phyloP scores from a whole-genome alignment of 805 yeast genomes.

The Clavispora asparagi region DNA sequence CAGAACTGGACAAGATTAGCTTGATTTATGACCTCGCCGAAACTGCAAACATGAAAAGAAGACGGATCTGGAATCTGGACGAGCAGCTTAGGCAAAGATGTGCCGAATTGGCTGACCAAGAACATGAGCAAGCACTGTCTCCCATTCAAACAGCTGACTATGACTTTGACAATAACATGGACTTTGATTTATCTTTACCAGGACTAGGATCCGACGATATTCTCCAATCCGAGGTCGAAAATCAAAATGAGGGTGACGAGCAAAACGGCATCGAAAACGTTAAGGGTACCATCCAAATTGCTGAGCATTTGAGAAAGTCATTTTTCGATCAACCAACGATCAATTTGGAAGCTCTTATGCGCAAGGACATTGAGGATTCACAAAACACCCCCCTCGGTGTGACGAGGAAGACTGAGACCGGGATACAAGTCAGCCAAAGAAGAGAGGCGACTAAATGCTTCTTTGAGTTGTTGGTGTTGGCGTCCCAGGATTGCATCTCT shows the following conservation, averaged over 20 bases:
- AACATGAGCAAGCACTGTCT: constrained; percentile 15
- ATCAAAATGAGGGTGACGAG: constrained; percentile 12
- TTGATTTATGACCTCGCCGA: constrained; percentile 30
- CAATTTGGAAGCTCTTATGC: constrained; percentile 36
- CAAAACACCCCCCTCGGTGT: constrained; percentile 19
- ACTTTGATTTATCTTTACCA: constrained; percentile 24
- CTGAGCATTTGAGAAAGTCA: constrained; percentile 37
- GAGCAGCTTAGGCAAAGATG: constrained; percentile 24
- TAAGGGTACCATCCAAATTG: constrained; percentile 51
- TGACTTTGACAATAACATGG: constrained; percentile 17
- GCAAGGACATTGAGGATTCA: constrained; percentile 23
- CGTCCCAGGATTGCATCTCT: constrained; percentile 66
- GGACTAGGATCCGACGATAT: constrained; percentile 21
- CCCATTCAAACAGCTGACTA: not conserved
- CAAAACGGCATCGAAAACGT: constrained; percentile 28
- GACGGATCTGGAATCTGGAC: constrained; percentile 28
- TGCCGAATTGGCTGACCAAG: constrained; percentile 22
- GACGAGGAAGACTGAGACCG: constrained; percentile 8
- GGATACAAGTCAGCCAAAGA: constrained; percentile 32
- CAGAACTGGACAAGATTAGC: constrained; percentile 28
- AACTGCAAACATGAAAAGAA: constrained; percentile 24
- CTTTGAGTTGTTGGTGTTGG: constrained; percentile 77
- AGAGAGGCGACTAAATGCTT: constrained; percentile 68
- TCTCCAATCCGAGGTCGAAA: constrained; percentile 20
- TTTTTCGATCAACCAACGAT: constrained; percentile 20